Evolutionary conservation across 1,139 yeast species (phyloP), one percentile per base, ranked within the genome.

Genomic region (Saccharomyces pastorianus): DNA sequence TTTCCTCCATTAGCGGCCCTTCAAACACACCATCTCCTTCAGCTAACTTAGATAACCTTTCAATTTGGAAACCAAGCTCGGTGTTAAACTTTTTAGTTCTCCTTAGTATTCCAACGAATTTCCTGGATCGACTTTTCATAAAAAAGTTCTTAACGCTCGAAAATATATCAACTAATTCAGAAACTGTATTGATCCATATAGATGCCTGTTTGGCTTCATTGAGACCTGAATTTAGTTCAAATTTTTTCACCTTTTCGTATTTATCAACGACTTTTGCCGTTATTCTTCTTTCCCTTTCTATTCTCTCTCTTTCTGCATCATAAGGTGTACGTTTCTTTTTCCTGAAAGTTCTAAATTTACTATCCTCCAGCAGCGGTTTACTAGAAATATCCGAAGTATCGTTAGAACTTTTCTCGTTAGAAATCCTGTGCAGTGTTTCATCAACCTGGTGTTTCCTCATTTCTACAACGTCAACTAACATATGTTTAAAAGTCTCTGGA

Each of bases 111-210:
- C 93, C 91, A 54, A 81, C 82, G 65, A 88, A 86, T 27, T 77
- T 76, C 56, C 84, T 80, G 25, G 83, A 83, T 55, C 84, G 80
- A 63, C 88, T 95, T 51, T 82, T 76, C 1, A 93, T 88, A 65
- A 88, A 91, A 61, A 93, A 88, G 61, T 82, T 82, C 55, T 84
- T 79, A 7, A 88, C 90, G 54, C 84, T 81, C 31, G 86, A 80
- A 66, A 93, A 91, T 59, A 88, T 82, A 64, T 88, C 96, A 49
- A 91, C 82, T 54, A 95, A 75, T 59, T 87, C 95, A 2, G 88
- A 80, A 0, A 95, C 96, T 11, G 85, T 75, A 59, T 89, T 89
- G 61, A 88, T 78, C 98, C 98, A 93, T 11, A 89, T 82, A 13
- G 79, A 75, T 0, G 83, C 80, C 5, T 95, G 89, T 9, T 83